A percentile compares a stretch with the other conserved stretches of the same genome.
phyloP scores from a whole-genome alignment of 2,329 filamentous ascomycete genomes.

The Aspergillus sp. region DNA sequence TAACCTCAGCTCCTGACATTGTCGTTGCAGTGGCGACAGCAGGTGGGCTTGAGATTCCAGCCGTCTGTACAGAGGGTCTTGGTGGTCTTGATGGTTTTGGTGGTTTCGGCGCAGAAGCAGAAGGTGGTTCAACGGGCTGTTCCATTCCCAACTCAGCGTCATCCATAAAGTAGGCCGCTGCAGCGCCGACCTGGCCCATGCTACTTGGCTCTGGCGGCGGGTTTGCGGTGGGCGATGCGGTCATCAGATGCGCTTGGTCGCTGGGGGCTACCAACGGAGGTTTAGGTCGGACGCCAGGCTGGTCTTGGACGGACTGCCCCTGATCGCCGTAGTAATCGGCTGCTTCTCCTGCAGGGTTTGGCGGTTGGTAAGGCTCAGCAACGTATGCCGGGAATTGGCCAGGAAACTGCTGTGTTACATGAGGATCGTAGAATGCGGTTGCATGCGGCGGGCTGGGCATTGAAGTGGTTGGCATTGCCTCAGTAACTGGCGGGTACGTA shows the following conservation, averaged over 20 bases:
- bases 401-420: slow-evolving; percentile 60
- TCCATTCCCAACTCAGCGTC: slow-evolving; percentile 22
- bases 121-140: slow-evolving; percentile 16
- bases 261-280: slow-evolving; percentile 56
- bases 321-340: slow-evolving; percentile 65
- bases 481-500: neutral
- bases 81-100: slow-evolving; percentile 30
- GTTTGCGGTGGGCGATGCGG: slow-evolving; percentile 53
- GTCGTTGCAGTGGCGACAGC: slow-evolving; percentile 38
- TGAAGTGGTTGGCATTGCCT: slow-evolving; percentile 8
- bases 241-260: slow-evolving; percentile 58
- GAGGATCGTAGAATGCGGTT: slow-evolving; percentile 44
- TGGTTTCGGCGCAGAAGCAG: slow-evolving; percentile 23
- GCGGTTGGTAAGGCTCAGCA: slow-evolving; percentile 49
- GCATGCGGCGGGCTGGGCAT: slow-evolving; percentile 26
- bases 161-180: slow-evolving; percentile 57
- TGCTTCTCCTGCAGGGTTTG: slow-evolving; percentile 54
- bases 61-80: slow-evolving; percentile 33
- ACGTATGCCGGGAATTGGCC: slow-evolving; percentile 55
- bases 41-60: slow-evolving; percentile 33
- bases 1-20: slow-evolving; percentile 35
- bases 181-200: slow-evolving; percentile 48
- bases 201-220: slow-evolving; percentile 62
- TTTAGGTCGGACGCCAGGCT: slow-evolving; percentile 61
- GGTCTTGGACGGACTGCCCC: slow-evolving; percentile 59